Base-by-base conservation (phyloP, 805 yeast species). In the Yarrowia divulgata region DNA sequence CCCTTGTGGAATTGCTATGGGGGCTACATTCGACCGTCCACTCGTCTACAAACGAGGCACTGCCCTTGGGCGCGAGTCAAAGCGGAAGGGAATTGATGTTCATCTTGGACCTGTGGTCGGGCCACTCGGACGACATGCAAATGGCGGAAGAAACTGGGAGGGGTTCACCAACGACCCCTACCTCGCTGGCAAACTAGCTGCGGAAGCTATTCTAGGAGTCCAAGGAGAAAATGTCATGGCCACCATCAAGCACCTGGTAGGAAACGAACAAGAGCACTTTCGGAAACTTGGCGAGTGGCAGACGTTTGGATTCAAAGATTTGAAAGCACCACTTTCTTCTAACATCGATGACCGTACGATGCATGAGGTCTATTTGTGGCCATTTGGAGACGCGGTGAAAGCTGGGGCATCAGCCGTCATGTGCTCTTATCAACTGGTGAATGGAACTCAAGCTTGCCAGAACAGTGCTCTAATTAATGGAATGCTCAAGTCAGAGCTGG, bases 101-200 rank as follows among this genome's bases (percentile, higher is more conserved):
- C 80, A 84, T 16, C 77, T 87, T 39, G 90, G 88, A 0, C 90
- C 90, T 1, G 79, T 81, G 1, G 79, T 85, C 49, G 89, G 89
- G 0, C 90, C 90, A 12, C 80, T 87, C 52, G 90, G 90, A 0
- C 78, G 81, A 42, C 84, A 86, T 73, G 89, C 89, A 3, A 84
- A 83, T 46, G 90, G 88, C 19, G 90, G 90, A 8, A 79, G 90
- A 72, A 85, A 84, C 75, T 86, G 89, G 88, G 90, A 87, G 76
- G 82, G 87, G 40, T 86, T 86, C 75, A 87, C 88, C 10, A 78
- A 86, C 8, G 90, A 87, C 73, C 88, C 90, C 2, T 86, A 85
- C 70, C 77, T 87, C 57, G 85, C 85, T 72, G 90, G 90, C 23
- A 78, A 82, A 29, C 82, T 81, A 7, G 87, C 86, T 9, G 83